Evolutionary conservation across 2,329 filamentous ascomycete species (phyloP), one percentile per base, ranked within the genome.

Genomic region (Aspergillus sp.): DNA sequence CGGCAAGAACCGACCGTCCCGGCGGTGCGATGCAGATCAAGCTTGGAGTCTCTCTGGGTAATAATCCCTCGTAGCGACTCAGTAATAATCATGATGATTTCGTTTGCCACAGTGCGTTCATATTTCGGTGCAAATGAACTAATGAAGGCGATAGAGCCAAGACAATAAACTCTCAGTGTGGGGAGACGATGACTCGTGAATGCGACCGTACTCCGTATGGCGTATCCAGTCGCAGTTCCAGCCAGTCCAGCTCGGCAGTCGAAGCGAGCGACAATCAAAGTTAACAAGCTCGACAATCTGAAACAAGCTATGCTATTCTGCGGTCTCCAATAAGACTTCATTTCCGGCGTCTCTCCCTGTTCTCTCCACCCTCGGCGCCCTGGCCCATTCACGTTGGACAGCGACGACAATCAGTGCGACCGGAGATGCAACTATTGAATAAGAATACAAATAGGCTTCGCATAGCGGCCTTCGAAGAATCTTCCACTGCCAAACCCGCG

Each of bases 241-340:
- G 24, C 24, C 26, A 30, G 26, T 30, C 26, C 26, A 30, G 26
- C 26, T 30, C 26, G 26, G 26, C 26, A 30, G 26, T 30, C 26
- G 18, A 57, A 58, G 49, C 53, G 55, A 52, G 62, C 61, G 62
- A 64, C 62, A 65, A 65, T 64, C 11, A 61, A 61, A 55, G 48
- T 61, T 55, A 63, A 57, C 8, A 55, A 48, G 55, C 44, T 36
- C 52, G 17, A 17, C 7, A 48, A 38, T 50, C 53, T 39, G 62
- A 62, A 64, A 65, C 64, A n/a, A n/a, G 15, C 15, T n/a, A 13
- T 36, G 5, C 34, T 7, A 36, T 36, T 36, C 34, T 36, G 34
- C 12, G 9, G 26, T 30, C 26, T 30, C 26, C 26, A 30, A 30
- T 30, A 30, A 30, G 20, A 26, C 26, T 24, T 41, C 41, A 44